Percentiles rank a stretch among this genome's conserved stretches.
These are phyloP conservation scores for Apiotrichum laibachii DNA, from an alignment of 1,284 basidiomycete species.

Conservation along the genomic window DNA sequence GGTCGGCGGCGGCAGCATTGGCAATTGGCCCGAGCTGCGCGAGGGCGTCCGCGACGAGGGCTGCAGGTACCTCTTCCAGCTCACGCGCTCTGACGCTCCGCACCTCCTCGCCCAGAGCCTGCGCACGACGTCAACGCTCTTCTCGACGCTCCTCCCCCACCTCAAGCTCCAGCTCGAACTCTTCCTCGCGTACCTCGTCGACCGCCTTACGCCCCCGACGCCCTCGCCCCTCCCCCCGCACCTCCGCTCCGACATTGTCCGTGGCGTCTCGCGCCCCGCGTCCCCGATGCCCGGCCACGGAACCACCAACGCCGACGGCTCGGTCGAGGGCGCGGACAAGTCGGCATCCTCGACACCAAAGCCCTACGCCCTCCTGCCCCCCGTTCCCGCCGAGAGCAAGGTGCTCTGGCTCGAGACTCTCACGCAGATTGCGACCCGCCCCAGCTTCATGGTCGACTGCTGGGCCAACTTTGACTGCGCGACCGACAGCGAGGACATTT, in stretches of 20 bases:
- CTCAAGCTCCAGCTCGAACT: conserved; percentile 97
- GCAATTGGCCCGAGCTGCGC: conserved; percentile 56
- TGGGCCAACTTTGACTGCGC: conserved; percentile 98
- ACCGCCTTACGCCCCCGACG: conserved; percentile 69
- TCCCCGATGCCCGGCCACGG: conserved; percentile 52
- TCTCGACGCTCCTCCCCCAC: conserved; percentile 80
- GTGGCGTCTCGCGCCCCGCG: conserved; percentile 54
- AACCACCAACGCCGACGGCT: conserved; percentile 17
- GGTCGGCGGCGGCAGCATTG: conserved; percentile 71
- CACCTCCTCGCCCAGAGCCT: conserved; percentile 75
- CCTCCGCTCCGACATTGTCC: conserved; percentile 25
- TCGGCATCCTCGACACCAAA: conserved; percentile 30
- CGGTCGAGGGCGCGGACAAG: conserved; percentile 12
- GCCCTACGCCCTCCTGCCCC: conserved; percentile 49
- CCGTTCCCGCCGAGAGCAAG: conserved; percentile 81
- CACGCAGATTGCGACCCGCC: conserved; percentile 69
- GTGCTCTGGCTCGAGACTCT: conserved; percentile 89
- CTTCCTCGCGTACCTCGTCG: conserved; percentile 89
- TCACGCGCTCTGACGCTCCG: conserved; percentile 83
- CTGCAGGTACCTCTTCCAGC: conserved; percentile 91
- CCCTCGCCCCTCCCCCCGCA: conserved; percentile 39
- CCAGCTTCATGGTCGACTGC: conserved; percentile 83
- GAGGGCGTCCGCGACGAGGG: conserved; percentile 66
- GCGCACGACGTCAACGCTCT: conserved; percentile 80
- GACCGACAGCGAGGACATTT: conserved; percentile 92